A percentile compares a stretch with the other conserved stretches of the same genome.
Conservation (phyloP, 768 basidiomycete species). For the Rhodotorula kratochvilovae region DNA sequence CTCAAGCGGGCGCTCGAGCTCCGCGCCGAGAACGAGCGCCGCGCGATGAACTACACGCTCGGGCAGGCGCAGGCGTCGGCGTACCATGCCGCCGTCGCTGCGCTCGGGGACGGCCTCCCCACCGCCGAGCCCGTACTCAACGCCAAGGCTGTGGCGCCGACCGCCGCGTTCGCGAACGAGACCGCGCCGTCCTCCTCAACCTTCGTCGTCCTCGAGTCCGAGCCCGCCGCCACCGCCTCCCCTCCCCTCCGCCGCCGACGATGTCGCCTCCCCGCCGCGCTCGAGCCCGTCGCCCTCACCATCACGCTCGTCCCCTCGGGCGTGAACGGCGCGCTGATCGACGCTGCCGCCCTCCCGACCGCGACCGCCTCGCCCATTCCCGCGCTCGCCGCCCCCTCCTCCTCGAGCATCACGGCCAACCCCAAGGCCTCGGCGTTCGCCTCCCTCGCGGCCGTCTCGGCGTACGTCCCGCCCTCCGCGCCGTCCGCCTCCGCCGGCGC, state of each 20-base stretch:
- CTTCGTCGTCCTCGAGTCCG: too few relatives aligned
- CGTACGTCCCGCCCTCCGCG: not conserved
- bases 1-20: not conserved
- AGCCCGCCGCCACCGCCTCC: not conserved
- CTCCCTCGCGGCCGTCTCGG: not conserved
- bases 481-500: not conserved
- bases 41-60: slow-evolving; percentile 8
- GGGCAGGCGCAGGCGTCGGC: slow-evolving; percentile 13
- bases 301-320: slow-evolving; percentile 25
- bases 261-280: not conserved
- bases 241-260: too few relatives aligned
- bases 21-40: not conserved
- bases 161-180: not conserved
- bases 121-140: slow-evolving; percentile 11
- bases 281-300: slow-evolving; percentile 22
- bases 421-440: not conserved
- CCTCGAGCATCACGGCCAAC: not conserved
- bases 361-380: not conserved
- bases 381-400: not conserved
- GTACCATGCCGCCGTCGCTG: slow-evolving; percentile 24
- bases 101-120: not conserved
- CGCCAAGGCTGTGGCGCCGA: not conserved
- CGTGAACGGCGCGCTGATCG: slow-evolving; percentile 16
- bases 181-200: not conserved
- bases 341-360: slow-evolving; percentile 13